Evolutionary conservation across 768 basidiomycete genomes (phyloP), one percentile per base, ranked within the genome.

Genomic region (Termitomyces sp.): DNA sequence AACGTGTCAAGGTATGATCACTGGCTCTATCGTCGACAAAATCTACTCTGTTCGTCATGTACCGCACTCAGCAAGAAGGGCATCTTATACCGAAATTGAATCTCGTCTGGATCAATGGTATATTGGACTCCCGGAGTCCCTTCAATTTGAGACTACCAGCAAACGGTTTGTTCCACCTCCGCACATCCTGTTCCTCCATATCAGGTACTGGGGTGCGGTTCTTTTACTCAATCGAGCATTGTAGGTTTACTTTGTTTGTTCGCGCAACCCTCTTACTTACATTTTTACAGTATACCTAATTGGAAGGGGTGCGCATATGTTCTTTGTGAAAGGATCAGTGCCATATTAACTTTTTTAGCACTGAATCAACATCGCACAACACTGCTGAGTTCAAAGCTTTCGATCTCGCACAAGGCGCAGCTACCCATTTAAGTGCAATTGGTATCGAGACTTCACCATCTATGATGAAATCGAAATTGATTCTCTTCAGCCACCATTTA

Each of bases 171-270:
- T 73, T 10, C 85, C 86, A 9, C 77, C 84, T 4, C 85, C 89
- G 1, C 81, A 85, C 51, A 76, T 90, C 24, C 66, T 90, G 30
- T 77, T 82, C 45, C 70, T 91, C 41, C 87, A 92, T 60, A 76
- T 88, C 54, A 77, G 87, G 58, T 91, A 92, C 65, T 88, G 87
- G 82, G 82, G 81, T 7, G 77, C 87, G 17, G 84, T 91, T 5
- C 73, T 92, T 12, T 71, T 92, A 37, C 74, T 91, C 38, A 80
- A 91, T 67, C 79, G 90, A 50, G 88, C 87, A 15, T 92, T 90
- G 89, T 90, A 68, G 77, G 89, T 77, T 24, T 15, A 11, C 22
- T 17, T 42, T 47, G 37, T 37, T 58, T 37, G 5, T 17, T 10
- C 24, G 54, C 45, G 15, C n/a, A 7, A 44, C 45, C 43, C 34